These are phyloP conservation scores for Calendula officinalis DNA, from an alignment of 129 eudicot genomes.

Conservation along the genomic window DNA sequence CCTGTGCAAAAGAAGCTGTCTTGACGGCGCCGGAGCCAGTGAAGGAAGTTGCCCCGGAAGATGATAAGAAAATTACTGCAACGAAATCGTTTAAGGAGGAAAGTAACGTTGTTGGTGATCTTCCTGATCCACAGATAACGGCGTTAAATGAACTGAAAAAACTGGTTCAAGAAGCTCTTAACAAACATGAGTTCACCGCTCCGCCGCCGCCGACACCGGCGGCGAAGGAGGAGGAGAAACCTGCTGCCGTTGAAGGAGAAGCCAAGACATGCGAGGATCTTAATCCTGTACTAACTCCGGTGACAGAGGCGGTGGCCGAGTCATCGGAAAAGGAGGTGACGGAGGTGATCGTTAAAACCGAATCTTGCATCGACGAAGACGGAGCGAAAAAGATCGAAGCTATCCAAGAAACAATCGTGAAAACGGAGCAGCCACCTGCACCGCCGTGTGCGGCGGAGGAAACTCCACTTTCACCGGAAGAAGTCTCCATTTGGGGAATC, in stretches of 20 bases:
- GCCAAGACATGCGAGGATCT: constrained; percentile 10
- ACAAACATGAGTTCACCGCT: constrained; percentile 55
- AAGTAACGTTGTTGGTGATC: constrained; percentile 45
- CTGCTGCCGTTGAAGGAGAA: constrained; percentile 20
- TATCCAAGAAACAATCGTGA: too few relatives aligned
- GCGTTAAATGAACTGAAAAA: constrained; percentile 61
- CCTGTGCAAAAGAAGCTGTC: constrained; percentile 25
- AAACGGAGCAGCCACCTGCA: too few relatives aligned
- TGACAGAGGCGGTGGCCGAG: constrained; percentile 18
- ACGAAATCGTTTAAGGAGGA: constrained; percentile 62
- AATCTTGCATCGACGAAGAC: too few relatives aligned
- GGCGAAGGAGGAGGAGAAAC: constrained; percentile 30
- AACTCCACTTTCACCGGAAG: too few relatives aligned
- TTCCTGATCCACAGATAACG: constrained; percentile 34
- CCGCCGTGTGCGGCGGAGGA: too few relatives aligned
- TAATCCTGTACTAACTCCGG: not conserved
- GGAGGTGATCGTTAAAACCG: too few relatives aligned
- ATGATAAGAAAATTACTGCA: constrained; percentile 37
- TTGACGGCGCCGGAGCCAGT: constrained; percentile 27
- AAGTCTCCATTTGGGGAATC: too few relatives aligned
- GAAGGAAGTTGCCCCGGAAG: constrained; percentile 22
- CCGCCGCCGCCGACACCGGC: constrained; percentile 37
- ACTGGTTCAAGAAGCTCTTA: constrained; percentile 56
- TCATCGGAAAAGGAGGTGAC: constrained; percentile 31
- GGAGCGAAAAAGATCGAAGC: too few relatives aligned